Base-by-base conservation (phyloP, 1,284 basidiomycete species). In the Puccinia novopanici region DNA sequence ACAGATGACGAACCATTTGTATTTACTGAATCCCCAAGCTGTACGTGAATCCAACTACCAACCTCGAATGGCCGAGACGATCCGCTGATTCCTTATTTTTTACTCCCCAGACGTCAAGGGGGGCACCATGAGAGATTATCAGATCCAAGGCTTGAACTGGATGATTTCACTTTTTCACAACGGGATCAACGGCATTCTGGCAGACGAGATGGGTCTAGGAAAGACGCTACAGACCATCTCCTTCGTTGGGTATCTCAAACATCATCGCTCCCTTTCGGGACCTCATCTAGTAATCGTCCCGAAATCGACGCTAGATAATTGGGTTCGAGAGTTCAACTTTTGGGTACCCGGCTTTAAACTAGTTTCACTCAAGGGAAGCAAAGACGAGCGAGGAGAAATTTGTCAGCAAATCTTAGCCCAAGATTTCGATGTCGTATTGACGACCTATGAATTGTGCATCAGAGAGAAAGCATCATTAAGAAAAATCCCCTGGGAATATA, bases 151-250 rank as follows among this genome's bases (percentile, higher is more conserved):
- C 70, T 87, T 99, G 45, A 98, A 98, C 86, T 95, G 95, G 95
- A 93, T 98, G 94, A 91, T 93, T 19, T 92, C 92, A 0, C 87
- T 97, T 19, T 92, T 96, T 84, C 93, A 95, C 86, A 95, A 96
- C 83, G 93, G 94, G 81, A 89, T 96, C 82, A 96, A 96, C 83
- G 94, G 94, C 79, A 96, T 96, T 81, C 89, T 96, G 2, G 93
- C 94, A 0, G 94, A 96, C 83, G 94, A 96, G 86, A 97, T 96
- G 94, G 78, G 93, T 92, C 73, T 71, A 88, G 96, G 97, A 52
- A 99, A 99, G 89, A 99, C 96, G 0, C 88, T 98, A 0, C 96
- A 99, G 88, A 99, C 95, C 0, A 97, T 99, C 84, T 92, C 96
- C 0, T 99, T 99, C 89, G 90, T n/a, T n/a, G n/a, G n/a, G n/a